Evolutionary conservation across 2,329 filamentous ascomycete genomes (phyloP).

Genomic region (Byssochlamys sp.): DNA sequence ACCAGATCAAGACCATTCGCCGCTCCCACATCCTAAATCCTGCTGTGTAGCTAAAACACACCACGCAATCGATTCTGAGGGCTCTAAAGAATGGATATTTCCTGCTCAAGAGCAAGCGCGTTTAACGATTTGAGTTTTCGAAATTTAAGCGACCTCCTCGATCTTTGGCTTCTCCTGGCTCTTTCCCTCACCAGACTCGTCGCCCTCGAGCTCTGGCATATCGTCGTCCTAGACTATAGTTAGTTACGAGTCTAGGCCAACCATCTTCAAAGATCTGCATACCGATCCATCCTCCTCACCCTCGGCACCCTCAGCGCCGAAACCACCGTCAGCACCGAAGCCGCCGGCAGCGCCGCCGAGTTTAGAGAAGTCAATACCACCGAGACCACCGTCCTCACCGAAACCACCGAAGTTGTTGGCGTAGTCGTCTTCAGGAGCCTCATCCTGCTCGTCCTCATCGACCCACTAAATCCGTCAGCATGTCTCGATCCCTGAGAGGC

Average conservation of each 20-base stretch:
- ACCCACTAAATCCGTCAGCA: conserved; percentile 55
- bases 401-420: conserved; percentile 44
- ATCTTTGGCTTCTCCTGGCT: conserved; percentile 35
- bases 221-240: conserved; percentile 54
- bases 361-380: conserved; percentile 90
- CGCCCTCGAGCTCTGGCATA: conserved; percentile 72
- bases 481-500: conserved; percentile 5
- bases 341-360: conserved; percentile 51
- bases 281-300: conserved; percentile 35
- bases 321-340: conserved; percentile 17
- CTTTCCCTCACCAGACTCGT: conserved; percentile 41
- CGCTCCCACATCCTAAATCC: not conserved
- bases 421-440: conserved; percentile 68
- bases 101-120: not conserved
- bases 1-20: not conserved
- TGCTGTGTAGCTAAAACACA: not conserved
- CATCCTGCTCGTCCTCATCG: conserved; percentile 96
- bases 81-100: not conserved
- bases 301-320: conserved; percentile 3
- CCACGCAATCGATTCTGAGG: not conserved
- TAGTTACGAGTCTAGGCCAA: conserved; percentile 5
- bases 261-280: not conserved
- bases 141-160: conserved; percentile 20
- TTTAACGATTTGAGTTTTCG: not conserved
- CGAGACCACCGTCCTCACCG: conserved; percentile 59